Evolutionary conservation across 2,329 filamentous ascomycete genomes (phyloP).

Genomic region (Dactylonectria estremocensis): DNA sequence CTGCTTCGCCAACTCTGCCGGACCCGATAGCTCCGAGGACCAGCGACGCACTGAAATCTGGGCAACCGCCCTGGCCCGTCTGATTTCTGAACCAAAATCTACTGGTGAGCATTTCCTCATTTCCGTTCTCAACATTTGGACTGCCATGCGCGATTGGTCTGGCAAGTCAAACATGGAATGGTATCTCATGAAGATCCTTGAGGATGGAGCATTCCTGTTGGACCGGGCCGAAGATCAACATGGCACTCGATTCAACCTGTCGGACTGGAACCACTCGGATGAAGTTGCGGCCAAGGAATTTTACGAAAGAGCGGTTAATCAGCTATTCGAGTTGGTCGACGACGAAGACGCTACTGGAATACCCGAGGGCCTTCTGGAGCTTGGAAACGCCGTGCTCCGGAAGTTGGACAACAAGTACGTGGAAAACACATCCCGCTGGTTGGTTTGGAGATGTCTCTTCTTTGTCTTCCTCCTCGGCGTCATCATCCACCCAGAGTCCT

Average conservation of each 20-base stretch:
- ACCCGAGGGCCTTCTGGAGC: conserved; percentile 85
- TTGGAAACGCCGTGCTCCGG: conserved; percentile 86
- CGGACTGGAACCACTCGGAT: conserved; percentile 82
- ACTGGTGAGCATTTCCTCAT: conserved; percentile 86
- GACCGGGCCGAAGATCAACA: conserved; percentile 88
- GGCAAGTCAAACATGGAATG: conserved; percentile 91
- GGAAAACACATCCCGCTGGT: conserved; percentile 83
- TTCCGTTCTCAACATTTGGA: conserved; percentile 90
- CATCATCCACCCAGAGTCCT: conserved; percentile 89
- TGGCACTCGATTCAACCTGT: conserved; percentile 78
- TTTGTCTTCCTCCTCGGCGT: conserved; percentile 87
- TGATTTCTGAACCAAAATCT: conserved; percentile 84
- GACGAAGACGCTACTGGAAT: conserved; percentile 88
- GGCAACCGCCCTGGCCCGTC: conserved; percentile 87
- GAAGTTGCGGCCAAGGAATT: conserved; percentile 89
- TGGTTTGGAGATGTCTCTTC: conserved; percentile 94
- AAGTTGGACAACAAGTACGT: conserved; percentile 82
- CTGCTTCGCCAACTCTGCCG: conserved; percentile 89
- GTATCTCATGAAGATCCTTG: conserved; percentile 94
- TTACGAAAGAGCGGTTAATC: conserved; percentile 85
- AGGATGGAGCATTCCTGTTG: conserved; percentile 91
- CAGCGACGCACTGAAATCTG: conserved; percentile 85
- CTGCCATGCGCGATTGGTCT: conserved; percentile 89
- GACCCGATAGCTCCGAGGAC: conserved; percentile 86
- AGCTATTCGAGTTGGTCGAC: conserved; percentile 88